Evolutionary conservation across 331 rosid species (phyloP).

Genomic region (Rhamnella rubrinervis): DNA sequence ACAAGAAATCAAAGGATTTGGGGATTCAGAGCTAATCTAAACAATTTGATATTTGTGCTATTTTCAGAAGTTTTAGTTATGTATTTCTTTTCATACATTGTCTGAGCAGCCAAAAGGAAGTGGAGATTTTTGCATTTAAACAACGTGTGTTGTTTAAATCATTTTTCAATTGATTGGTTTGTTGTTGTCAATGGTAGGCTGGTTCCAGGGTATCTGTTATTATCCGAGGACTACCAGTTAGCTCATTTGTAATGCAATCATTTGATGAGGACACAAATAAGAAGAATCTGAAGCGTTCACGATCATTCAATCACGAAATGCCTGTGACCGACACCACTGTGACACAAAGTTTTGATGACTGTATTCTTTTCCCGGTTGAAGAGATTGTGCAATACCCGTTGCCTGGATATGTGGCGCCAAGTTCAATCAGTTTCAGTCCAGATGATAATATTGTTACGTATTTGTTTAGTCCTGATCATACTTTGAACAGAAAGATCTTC

Average conservation of each 20-base stretch:
- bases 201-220: constrained; percentile 26
- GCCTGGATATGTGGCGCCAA: constrained; percentile 84
- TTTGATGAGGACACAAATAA: constrained; percentile 53
- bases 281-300: constrained; percentile 68
- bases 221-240: constrained; percentile 33
- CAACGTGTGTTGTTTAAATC: neutral
- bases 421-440: constrained; percentile 76
- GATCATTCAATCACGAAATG: constrained; percentile 58
- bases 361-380: constrained; percentile 66
- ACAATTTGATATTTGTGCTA: neutral
- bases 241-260: constrained; percentile 69
- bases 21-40: neutral
- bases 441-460: constrained; percentile 68
- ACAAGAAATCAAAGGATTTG: neutral
- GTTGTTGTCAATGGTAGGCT: constrained; percentile 10
- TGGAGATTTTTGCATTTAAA: neutral
- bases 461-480: constrained; percentile 77
- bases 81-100: neutral
- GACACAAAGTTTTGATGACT: constrained; percentile 45
- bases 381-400: constrained; percentile 88
- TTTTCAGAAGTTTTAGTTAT: neutral
- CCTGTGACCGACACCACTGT: constrained; percentile 65
- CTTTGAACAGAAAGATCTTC: constrained; percentile 69
- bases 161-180: constrained; percentile 23
- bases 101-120: neutral